Conservation (phyloP, 108 stramenopile genomes). For the Skeletonema grethae region DNA sequence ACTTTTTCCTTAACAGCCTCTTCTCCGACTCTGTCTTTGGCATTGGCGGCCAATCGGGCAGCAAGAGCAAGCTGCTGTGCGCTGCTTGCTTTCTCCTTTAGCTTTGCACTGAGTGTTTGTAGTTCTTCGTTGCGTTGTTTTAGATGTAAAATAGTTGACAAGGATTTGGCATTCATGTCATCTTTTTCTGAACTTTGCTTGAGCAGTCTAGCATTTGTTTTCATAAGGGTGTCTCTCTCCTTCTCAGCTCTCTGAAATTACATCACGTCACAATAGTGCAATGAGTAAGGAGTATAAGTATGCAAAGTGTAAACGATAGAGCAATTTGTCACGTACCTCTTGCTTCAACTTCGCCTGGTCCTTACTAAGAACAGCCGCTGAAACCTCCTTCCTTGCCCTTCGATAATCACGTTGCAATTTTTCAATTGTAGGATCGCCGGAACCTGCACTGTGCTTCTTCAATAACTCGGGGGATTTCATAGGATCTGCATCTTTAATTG, state of each 20-base stretch:
- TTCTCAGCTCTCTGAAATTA: constrained; percentile 60
- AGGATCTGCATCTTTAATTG: constrained; percentile 31
- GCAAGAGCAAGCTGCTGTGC: constrained; percentile 79
- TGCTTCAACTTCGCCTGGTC: constrained; percentile 79
- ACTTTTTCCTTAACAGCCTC: constrained; percentile 70
- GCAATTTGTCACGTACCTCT: constrained; percentile 45
- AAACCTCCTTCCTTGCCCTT: constrained; percentile 70
- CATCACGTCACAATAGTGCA: background rate
- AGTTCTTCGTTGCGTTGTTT: constrained; percentile 79
- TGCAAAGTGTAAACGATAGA: background rate
- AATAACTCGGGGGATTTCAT: constrained; percentile 29
- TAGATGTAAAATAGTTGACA: constrained; percentile 84
- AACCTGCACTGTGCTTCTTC: constrained; percentile 21
- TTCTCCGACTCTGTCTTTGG: constrained; percentile 75
- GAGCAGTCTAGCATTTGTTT: constrained; percentile 72
- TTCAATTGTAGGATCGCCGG: constrained; percentile 47
- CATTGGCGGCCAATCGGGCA: constrained; percentile 82
- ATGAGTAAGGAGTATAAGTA: background rate
- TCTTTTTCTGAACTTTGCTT: constrained; percentile 86
- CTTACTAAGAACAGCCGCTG: constrained; percentile 67
- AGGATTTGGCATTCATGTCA: constrained; percentile 87
- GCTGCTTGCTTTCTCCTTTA: constrained; percentile 77
- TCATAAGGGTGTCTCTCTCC: constrained; percentile 67
- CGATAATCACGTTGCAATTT: constrained; percentile 70
- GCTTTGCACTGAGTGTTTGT: constrained; percentile 62